Evolutionary conservation across 352 stramenopile species (phyloP), one percentile per base, ranked within the genome.

Genomic region (Phytophthora colocasiae): DNA sequence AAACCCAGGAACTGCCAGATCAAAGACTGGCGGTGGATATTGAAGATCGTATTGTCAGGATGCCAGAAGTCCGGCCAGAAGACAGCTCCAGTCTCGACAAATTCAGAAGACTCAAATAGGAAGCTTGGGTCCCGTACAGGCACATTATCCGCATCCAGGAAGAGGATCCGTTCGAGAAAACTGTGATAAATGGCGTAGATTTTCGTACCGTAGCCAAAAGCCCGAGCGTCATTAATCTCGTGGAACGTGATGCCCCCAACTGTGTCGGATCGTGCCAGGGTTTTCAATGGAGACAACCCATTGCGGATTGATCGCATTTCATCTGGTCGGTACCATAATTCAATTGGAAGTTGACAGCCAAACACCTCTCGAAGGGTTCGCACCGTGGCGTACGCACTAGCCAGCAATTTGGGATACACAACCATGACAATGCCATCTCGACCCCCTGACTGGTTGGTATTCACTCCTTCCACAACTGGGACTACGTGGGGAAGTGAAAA

Each of bases 1-100:
- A 87, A 9, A 10, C 55, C 73, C 0, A 90, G 62, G 26, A 87
- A 56, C 44, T 85, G 58, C 81, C 81, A 90, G 15, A 90, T 57
- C 6, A 93, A 65, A 12, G 77, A 87, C 15, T 73, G 62, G 26
- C 58, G 32, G 46, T 87, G 81, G 63, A 92, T 78, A 49, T 86
- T 85, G 75, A 91, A 92, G 31, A 89, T 88, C 46, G 83, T 90
- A 49, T 82, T 76, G n/a, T 66, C 53, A 10, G 78, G 71, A 38
- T 83, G 75, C 79, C 81, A 90, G 63, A 90, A 87, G 53, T 90
- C 80, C 0, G 79, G 81, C 81, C 81, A 90, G 39, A 89, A 90
- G 19, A 87, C 41, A 12, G 81, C 78, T 4, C 79, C 81, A 0
- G 60, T 75, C 9, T 69, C 51, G 3, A 58, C 36, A 39, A 84